Evolutionary conservation across 495 filamentous ascomycete genomes (phyloP), one percentile per base, ranked within the genome.

Genomic region (Talaromyces wortmannii): DNA sequence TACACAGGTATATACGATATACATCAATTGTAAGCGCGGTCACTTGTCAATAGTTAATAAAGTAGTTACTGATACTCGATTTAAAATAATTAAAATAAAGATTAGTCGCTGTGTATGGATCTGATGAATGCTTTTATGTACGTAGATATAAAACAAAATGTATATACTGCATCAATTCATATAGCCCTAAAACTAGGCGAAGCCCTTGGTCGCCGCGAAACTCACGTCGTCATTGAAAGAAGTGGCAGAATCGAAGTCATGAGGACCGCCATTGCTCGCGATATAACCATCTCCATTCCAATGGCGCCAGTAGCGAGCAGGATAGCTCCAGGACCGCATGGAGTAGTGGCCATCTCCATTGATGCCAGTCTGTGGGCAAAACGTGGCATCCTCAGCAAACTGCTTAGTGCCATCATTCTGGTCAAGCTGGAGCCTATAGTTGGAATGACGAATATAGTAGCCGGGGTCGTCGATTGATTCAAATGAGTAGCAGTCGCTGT

Each of bases 341-440:
- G 77, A 69, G 59, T 48, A 72, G 7, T 72, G 61, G 46, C 72
- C 75, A 53, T 69, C 61, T 32, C 78, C 71, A 18, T 59, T 50
- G 60, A 73, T 79, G 73, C 65, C 79, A 71, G 52, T 65, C 62
- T 72, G 65, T 0, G 77, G 61, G 59, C 80, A 83, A 68, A 81
- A 83, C 0, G 80, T 83, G 30, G 80, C 78, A 53, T 82, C 78
- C 52, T 81, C 77, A 18, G 60, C 5, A 64, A 82, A 80, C 58
- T 69, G 71, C 71, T 79, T 77, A 45, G 65, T 71, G 56, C 72
- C 71, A 56, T 81, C 80, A 56, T 72, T 70, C 48, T 73, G 71
- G 49, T 69, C 68, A 44, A 82, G 55, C 53, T 63, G 17, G 47
- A 82, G 75, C 15, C 0, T 67, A 6, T 70, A 57, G 61, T 64